Evolutionary conservation across 257 asterid species (phyloP).

Genomic region (Avicennia marina): DNA sequence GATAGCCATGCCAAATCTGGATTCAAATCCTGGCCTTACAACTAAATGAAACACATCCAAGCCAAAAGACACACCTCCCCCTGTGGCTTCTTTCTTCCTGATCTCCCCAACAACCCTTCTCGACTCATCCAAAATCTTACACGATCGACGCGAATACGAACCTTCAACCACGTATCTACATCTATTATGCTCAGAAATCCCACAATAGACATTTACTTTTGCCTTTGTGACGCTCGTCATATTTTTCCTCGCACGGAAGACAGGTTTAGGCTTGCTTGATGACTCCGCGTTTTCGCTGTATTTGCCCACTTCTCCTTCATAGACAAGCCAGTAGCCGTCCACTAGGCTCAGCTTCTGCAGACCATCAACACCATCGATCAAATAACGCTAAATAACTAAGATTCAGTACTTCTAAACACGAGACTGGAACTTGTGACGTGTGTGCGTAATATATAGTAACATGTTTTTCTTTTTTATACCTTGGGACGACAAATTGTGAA

Average conservation of each 20-base stretch:
- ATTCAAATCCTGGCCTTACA: slow-evolving; percentile 28
- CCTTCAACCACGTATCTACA: slow-evolving; percentile 49
- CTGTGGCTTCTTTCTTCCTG: slow-evolving; percentile 48
- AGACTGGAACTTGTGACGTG: too few relatives aligned
- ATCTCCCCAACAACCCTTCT: slow-evolving; percentile 57
- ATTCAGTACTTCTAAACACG: too few relatives aligned
- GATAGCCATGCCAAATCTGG: slow-evolving; percentile 45
- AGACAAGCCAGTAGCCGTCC: slow-evolving; percentile 55
- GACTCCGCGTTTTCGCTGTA: slow-evolving; percentile 10
- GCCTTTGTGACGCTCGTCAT: slow-evolving; percentile 19
- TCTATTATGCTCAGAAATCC: slow-evolving; percentile 23
- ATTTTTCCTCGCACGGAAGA: slow-evolving; percentile 42
- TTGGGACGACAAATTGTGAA: slow-evolving; percentile 55
- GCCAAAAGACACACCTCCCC: slow-evolving; percentile 53
- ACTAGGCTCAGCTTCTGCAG: slow-evolving; percentile 50
- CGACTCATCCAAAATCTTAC: slow-evolving; percentile 57
- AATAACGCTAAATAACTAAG: background rate
- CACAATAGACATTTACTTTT: slow-evolving; percentile 47
- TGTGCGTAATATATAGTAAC: background rate
- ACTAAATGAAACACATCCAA: slow-evolving; percentile 45
- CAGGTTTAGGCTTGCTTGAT: slow-evolving; percentile 35
- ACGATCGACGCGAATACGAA: slow-evolving; percentile 51
- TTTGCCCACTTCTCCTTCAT: slow-evolving; percentile 56
- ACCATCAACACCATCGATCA: background rate
- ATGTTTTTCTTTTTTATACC: slow-evolving; percentile 26